Conservation (phyloP, 805 yeast genomes). For the Candida oleophila region DNA sequence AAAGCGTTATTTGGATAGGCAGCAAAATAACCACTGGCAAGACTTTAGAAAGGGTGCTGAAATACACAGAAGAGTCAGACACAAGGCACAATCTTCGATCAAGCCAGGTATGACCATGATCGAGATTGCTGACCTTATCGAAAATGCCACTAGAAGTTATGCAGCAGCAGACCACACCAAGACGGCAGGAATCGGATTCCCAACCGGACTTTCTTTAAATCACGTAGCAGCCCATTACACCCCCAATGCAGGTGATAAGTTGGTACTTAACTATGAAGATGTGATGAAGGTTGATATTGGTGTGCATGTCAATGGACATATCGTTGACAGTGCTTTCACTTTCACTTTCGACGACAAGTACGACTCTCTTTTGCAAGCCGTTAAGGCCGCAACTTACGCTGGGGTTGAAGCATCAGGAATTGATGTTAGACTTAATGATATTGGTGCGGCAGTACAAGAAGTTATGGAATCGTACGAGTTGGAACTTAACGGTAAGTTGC, state of each 20-base stretch:
- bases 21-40: conserved; percentile 63
- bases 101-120: conserved; percentile 92
- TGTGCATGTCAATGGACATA: conserved; percentile 91
- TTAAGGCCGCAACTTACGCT: conserved; percentile 88
- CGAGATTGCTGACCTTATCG: conserved; percentile 87
- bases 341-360: conserved; percentile 82
- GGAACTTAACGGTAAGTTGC: conserved; percentile 81
- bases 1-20: conserved; percentile 71
- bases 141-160: conserved; percentile 75
- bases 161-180: conserved; percentile 64
- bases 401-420: conserved; percentile 93
- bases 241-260: conserved; percentile 91
- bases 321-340: conserved; percentile 94
- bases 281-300: conserved; percentile 97
- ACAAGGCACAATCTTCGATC: conserved; percentile 67
- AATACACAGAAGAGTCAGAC: conserved; percentile 88
- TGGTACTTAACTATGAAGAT: conserved; percentile 78
- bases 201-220: conserved; percentile 94
- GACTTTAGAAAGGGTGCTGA: conserved; percentile 96
- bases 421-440: conserved; percentile 90
- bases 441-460: conserved; percentile 95
- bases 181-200: conserved; percentile 91
- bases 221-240: conserved; percentile 98
- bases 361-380: conserved; percentile 79
- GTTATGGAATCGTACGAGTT: conserved; percentile 96